A percentile compares a stretch with the other conserved stretches of the same genome.
These are phyloP conservation scores for Lachnellula subtilissima DNA, from an alignment of 2,329 filamentous ascomycete species.

Conservation along the genomic window DNA sequence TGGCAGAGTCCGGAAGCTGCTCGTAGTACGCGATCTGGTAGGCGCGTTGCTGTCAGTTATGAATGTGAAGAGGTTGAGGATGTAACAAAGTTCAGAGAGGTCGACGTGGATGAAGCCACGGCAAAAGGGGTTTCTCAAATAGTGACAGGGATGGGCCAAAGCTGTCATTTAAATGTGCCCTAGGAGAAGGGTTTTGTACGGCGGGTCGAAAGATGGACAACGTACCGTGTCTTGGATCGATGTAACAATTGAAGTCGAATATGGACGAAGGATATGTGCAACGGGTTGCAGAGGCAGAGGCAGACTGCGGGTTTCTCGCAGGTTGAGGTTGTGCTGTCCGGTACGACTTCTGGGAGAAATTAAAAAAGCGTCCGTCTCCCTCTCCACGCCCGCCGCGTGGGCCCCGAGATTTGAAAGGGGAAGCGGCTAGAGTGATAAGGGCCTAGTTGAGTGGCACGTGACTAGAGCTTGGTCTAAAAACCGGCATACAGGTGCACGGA, in stretches of 20 bases:
- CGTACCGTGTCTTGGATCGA: conserved; percentile 7
- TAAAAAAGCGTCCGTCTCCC: no score
- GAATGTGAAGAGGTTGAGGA: conserved; percentile 12
- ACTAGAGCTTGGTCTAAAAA: no score
- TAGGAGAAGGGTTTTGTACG: conserved; percentile 9
- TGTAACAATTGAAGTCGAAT: conserved; percentile 7
- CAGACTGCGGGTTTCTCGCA: background rate
- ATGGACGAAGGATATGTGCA: background rate
- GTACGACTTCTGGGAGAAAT: background rate
- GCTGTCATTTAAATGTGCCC: conserved; percentile 24
- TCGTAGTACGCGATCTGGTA: conserved; percentile 13
- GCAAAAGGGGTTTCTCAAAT: conserved; percentile 25
- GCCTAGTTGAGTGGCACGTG: no score
- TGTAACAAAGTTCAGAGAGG: conserved; percentile 19
- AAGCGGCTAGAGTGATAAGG: no score
- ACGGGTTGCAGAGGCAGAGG: background rate
- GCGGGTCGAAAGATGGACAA: conserved; percentile 3
- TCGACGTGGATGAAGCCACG: conserved; percentile 15
- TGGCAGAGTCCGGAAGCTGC: background rate
- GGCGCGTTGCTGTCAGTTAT: conserved; percentile 21
- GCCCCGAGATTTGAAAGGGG: no score
- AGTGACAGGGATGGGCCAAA: conserved; percentile 24
- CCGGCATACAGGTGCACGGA: no score
- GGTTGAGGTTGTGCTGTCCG: background rate
- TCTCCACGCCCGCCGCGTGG: no score